Percentiles rank a stretch among this genome's conserved stretches.
Conservation (phyloP, 1,284 basidiomycete species). For the Sparassis latifolia region DNA sequence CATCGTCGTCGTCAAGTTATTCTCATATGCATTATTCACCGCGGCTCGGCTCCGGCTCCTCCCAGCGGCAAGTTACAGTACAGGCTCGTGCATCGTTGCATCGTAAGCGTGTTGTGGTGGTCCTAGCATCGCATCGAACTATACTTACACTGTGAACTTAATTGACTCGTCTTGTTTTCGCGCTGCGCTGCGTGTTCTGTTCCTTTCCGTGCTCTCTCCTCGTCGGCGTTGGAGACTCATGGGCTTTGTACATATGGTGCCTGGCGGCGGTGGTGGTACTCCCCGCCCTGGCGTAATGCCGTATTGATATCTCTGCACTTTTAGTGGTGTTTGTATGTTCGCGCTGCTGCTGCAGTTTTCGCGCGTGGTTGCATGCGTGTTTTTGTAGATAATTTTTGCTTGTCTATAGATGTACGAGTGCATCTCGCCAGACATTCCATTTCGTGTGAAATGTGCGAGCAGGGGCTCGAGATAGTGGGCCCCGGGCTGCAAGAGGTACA, state of each 20-base stretch:
- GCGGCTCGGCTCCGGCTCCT: background rate
- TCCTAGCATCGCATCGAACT: constrained; percentile 4
- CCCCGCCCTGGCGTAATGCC: too few relatives aligned
- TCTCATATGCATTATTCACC: constrained; percentile 14
- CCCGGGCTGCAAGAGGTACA: too few relatives aligned
- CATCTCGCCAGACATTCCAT: too few relatives aligned
- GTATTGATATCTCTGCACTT: constrained; percentile 2
- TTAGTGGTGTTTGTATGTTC: constrained; percentile 5
- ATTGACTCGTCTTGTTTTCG: too few relatives aligned
- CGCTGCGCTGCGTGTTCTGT: too few relatives aligned
- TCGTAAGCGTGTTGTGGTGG: constrained; percentile 1
- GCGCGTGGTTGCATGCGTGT: constrained; percentile 9
- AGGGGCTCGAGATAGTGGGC: too few relatives aligned
- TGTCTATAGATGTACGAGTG: constrained; percentile 18
- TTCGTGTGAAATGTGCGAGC: too few relatives aligned
- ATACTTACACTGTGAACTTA: background rate
- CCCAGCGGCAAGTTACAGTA: too few relatives aligned
- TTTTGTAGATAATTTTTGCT: constrained; percentile 16
- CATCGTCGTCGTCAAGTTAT: constrained; percentile 12
- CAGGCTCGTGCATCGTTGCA: constrained; percentile 1
- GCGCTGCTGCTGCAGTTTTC: background rate
- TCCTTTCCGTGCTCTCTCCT: too few relatives aligned
- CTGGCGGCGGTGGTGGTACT: constrained; percentile 4
- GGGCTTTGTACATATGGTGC: constrained; percentile 1
- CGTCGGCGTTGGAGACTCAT: too few relatives aligned